Base-by-base conservation (phyloP, 2,329 filamentous ascomycete species). In the Gaeumannomyces tritici region DNA sequence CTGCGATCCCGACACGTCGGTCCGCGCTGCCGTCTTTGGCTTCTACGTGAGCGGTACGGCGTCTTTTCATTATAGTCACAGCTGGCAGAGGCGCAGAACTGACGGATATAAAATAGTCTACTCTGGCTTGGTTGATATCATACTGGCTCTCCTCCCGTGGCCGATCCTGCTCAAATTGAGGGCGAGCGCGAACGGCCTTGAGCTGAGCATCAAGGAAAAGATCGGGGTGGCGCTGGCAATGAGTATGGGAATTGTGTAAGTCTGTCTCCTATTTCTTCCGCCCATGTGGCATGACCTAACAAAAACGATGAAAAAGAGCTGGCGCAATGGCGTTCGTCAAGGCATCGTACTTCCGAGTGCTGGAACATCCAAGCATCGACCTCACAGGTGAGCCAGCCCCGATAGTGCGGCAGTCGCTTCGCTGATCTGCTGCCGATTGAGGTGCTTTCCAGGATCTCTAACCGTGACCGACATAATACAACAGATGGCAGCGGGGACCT, bases 61-160 rank as follows among this genome's bases (percentile, higher is more conserved):
- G 18, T 31, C 24, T 13, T 9, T 9, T 27, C 35, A 9, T 4
- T 28, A 27, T 11, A 6, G 15, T 12, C 35, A 5, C 15, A 31
- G 55, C 27, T 21, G 18, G 18, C 6, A 27, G 13, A n/a, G 28
- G 18, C 18, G 6, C 35, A 6, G 28, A 18, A 57, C 11, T 31
- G 21, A 55, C 12, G 12, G 6, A 15, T 18, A 31, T 4, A 4
- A 12, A 15, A 31, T 21, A 63, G 68, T 67, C 11, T 73, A 70
- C 61, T 73, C 70, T 5, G 70, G 66, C 0, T 54, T 68, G n/a
- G 66, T 73, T 59, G 75, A 77, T 42, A 71, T 77, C n/a, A 67
- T 74, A 24, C 68, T 77, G 2, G 73, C 74, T 1, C 59, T 70
- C 2, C 65, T 77, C 27, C 75, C 75, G 1, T 77, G 75, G 75